Evolutionary conservation across 2,329 filamentous ascomycete genomes (phyloP), one percentile per base, ranked within the genome.

Genomic region (Monosporascus cannonballus): DNA sequence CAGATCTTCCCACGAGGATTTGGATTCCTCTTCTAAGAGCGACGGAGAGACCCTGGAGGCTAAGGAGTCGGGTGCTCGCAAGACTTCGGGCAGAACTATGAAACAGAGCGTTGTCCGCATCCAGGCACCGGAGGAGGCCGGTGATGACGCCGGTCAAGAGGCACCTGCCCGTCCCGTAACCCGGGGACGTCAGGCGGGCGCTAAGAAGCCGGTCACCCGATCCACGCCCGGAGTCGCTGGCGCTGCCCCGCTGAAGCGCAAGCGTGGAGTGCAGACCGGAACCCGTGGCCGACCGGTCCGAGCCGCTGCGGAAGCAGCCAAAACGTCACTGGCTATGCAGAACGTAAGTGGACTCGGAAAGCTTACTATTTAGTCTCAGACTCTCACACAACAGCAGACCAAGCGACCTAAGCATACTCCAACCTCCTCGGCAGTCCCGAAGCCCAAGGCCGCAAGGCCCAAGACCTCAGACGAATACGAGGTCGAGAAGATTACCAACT

Each of bases 401-500:
- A 58, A 57, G 45, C 48, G 51, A 14, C 39, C 41, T 3, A 58
- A 53, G 46, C 11, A 20, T n/a, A 6, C 41, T 15, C 39, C 44
- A 20, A 20, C 38, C 6, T n/a, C 49, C 5, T 14, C 53, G 17
- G 37, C 53, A 6, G 17, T 48, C 14, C 14, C 38, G 9, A 41
- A 44, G 51, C 25, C 42, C 56, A 36, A 60, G 60, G 55, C 24
- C 49, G 34, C 56, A 6, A 61, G 60, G 52, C 53, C 15, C 14
- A 48, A 54, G 11, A 57, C 51, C 3, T 51, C 59, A 14, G 60
- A 63, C 3, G 70, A 74, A 52, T 81, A 70, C 62, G 71, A 75
- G 50, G 75, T 81, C 0, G 78, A 82, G 59, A 59, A 62, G 3
- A 76, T 81, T 34, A 49, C 79, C 11, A 70, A 71, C 18, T 69